phyloP scores from a whole-genome alignment of 352 stramenopile species.

The Albugo laibachii region DNA sequence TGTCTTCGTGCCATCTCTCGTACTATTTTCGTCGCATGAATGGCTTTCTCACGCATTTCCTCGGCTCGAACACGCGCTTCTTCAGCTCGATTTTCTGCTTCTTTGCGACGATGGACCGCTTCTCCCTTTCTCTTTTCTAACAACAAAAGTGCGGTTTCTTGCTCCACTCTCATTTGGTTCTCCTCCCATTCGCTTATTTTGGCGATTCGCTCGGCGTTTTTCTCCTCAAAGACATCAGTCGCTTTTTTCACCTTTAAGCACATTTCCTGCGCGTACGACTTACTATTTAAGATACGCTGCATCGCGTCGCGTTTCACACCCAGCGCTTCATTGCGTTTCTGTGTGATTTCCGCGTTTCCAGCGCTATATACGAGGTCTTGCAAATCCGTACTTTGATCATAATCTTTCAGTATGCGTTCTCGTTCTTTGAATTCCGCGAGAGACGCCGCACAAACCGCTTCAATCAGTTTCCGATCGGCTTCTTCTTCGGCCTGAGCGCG shows the following conservation, averaged over 20 bases:
- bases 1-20: slow-evolving; percentile 36
- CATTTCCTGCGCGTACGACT: slow-evolving; percentile 32
- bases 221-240: slow-evolving; percentile 31
- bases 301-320: slow-evolving; percentile 47
- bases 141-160: slow-evolving; percentile 19
- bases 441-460: slow-evolving; percentile 58
- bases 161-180: slow-evolving; percentile 16
- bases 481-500: slow-evolving; percentile 30
- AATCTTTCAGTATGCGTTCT: slow-evolving; percentile 31
- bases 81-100: slow-evolving; percentile 40
- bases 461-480: slow-evolving; percentile 50
- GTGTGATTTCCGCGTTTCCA: slow-evolving; percentile 16
- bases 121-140: slow-evolving; percentile 42
- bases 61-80: slow-evolving; percentile 37
- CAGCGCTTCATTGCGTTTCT: slow-evolving; percentile 18
- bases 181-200: slow-evolving; percentile 30
- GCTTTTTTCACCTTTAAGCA: slow-evolving; percentile 37
- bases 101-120: slow-evolving; percentile 31
- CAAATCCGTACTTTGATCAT: slow-evolving; percentile 19
- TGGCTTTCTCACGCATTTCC: slow-evolving; percentile 31
- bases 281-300: slow-evolving; percentile 57
- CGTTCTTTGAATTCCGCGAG: slow-evolving; percentile 52
- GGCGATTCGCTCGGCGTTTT: slow-evolving; percentile 26
- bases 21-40: slow-evolving; percentile 44
- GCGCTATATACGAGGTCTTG: slow-evolving; percentile 13